Base-by-base conservation (phyloP, 164 flowering plant species). In the Cinnamomum micranthum region DNA sequence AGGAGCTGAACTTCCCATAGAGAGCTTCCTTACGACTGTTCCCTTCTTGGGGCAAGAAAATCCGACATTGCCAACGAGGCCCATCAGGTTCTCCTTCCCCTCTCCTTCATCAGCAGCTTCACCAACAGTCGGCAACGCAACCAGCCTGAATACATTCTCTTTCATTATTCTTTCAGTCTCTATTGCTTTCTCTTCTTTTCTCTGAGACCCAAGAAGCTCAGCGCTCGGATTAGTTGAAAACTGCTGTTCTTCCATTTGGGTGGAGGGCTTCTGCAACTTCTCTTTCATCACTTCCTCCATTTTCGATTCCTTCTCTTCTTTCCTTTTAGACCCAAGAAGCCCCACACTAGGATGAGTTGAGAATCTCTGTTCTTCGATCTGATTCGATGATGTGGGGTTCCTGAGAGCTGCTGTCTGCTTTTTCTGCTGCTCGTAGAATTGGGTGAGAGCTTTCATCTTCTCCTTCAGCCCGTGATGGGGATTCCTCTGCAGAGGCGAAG, bases 381-480 rank as follows among this genome's bases (percentile, higher is more conserved):
- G 10, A 20, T 15, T 15, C 60, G n/a, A 55, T 79, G 50, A 71
- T 11, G 50, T 12, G 4, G 41, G 80, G 78, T 77, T 88, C 80
- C 79, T 86, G 50, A 81, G 71, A 47, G 85, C 82, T 33, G 75
- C 58, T 0, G 91, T 78, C 35, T 91, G 87, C 80, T 69, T 82
- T 77, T 92, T 89, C 41, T 94, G 98, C 77, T 90, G 93, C 85
- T 92, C 97, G 62, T 94, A 92, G 75, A 92, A 81, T 59, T 85
- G 85, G 14, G 97, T 89, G 70, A 94, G 77, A 58, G 94, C 94
- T 80, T 80, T 91, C 94, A 94, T 88, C 88, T 94, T 93, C 74
- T 93, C 98, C 70, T 89, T 93, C 81, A 93, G 81, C 11, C 95
- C 90, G 70, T 94, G 94, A 76, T 94, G 98, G 5, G 93, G 96